Evolutionary conservation across 768 basidiomycete genomes (phyloP), one percentile per base, ranked within the genome.

Genomic region (Boletus insuetus): DNA sequence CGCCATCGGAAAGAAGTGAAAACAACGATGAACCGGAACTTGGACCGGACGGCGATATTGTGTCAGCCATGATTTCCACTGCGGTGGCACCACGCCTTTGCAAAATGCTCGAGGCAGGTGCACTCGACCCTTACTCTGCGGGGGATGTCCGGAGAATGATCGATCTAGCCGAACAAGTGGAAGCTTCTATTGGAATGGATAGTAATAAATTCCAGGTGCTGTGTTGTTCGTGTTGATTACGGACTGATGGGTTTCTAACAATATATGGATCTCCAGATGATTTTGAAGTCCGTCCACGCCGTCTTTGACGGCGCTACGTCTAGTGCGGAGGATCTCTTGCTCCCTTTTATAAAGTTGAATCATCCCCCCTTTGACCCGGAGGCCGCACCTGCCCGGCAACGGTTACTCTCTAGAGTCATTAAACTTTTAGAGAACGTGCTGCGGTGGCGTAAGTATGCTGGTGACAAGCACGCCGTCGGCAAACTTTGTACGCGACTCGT

Each of bases 61-160:
- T 94, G 34, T 83, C 90, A 13, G 85, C 89, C 0, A 93, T 95
- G 86, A 80, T 95, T 17, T 85, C 89, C n/a, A 90, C 89, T 1
- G 84, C 86, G 0, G 76, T 95, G 41, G 82, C 89, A 37, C 92
- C 94, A 10, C 77, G 86, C 46, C 64, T 97, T 10, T 82, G 80
- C 65, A 89, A 83, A 61, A 65, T 90, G 22, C 66, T 97, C n/a
- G 83, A 87, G 53, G 79, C 78, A n/a, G 94, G 94, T 24, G 88
- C 81, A 6, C 75, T 94, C 51, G 89, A 97, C 67, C 84, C 89
- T 1, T 94, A 91, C 69, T 95, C 93, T 3, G 75, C 77, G 32
- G 72, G 62, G 34, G 80, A 87, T 64, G 75, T 87, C 4, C 77
- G 82, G 34, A 75, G 83, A 41, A 73, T 87, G 45, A 75, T 90